Evolutionary conservation across 2,329 filamentous ascomycete species (phyloP).

Genomic region (Neurospora crassa): DNA sequence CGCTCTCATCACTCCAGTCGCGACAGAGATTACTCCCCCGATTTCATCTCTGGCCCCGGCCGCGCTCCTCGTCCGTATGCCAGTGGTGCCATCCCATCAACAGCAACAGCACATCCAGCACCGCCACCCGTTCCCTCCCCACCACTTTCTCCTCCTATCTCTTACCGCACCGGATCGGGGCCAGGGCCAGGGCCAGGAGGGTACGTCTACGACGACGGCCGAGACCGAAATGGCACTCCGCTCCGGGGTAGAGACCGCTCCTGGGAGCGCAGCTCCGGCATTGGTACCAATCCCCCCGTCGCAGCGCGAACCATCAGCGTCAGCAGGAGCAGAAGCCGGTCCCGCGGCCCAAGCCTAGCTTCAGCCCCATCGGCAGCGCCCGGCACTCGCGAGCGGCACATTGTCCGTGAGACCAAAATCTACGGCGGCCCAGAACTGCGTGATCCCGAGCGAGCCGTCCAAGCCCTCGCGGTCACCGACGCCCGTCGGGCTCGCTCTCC

Average conservation of each 20-base stretch:
- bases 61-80: constrained; percentile 1
- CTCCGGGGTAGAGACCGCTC: neutral
- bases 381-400: neutral
- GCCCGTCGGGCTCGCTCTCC: neutral
- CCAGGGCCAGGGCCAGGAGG: neutral
- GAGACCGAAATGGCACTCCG: neutral
- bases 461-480: neutral
- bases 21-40: constrained; percentile 4
- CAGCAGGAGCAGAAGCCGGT: neutral
- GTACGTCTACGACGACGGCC: neutral
- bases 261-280: neutral
- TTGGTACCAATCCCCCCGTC: too few species aligned
- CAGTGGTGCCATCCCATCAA: constrained; percentile 1
- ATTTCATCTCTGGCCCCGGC: neutral
- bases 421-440: constrained; percentile 1
- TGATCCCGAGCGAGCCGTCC: constrained; percentile 2
- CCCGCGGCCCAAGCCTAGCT: neutral
- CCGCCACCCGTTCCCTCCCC: neutral
- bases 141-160: neutral
- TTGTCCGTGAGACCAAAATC: neutral
- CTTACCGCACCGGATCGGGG: neutral
- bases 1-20: constrained; percentile 5
- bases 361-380: neutral
- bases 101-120: constrained; percentile 7
- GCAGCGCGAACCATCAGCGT: neutral